Conservation (phyloP, 2,329 filamentous ascomycete species). For the Fusarium keratoplasticum region DNA sequence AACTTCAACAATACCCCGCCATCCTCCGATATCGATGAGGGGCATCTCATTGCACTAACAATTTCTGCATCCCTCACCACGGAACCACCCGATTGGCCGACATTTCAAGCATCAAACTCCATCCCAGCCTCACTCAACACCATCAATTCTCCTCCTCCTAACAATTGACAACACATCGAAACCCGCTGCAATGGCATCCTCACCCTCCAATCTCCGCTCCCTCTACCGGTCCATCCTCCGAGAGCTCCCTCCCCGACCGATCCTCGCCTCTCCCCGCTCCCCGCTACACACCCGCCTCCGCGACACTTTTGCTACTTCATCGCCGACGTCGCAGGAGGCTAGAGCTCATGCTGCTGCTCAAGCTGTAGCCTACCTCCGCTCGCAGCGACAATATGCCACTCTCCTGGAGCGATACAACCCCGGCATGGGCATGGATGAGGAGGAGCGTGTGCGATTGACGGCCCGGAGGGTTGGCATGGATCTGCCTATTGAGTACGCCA, state of each 20-base stretch:
- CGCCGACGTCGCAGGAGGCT: slow-evolving; percentile 54
- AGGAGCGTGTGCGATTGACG: slow-evolving; percentile 85
- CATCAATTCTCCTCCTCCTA: neutral
- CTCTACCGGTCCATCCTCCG: slow-evolving; percentile 91
- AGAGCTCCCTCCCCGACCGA: slow-evolving; percentile 81
- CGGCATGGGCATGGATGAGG: slow-evolving; percentile 85
- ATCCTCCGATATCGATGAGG: slow-evolving; percentile 34
- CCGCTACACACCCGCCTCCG: slow-evolving; percentile 52
- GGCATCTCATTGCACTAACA: slow-evolving; percentile 29
- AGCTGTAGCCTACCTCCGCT: slow-evolving; percentile 80
- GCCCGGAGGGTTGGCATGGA: slow-evolving; percentile 92
- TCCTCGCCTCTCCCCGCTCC: slow-evolving; percentile 68
- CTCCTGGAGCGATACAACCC: slow-evolving; percentile 94
- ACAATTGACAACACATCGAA: neutral
- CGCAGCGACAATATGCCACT: slow-evolving; percentile 86
- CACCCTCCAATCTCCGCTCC: slow-evolving; percentile 70
- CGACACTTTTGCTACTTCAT: slow-evolving; percentile 63
- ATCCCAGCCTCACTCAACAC: slow-evolving; percentile 2
- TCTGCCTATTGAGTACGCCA: slow-evolving; percentile 73
- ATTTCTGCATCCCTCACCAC: slow-evolving; percentile 23
- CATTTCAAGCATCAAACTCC: slow-evolving; percentile 27
- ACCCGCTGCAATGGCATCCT: slow-evolving; percentile 48
- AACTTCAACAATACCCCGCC: slow-evolving; percentile 21
- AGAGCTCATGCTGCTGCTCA: slow-evolving; percentile 70
- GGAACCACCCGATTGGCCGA: slow-evolving; percentile 29